Evolutionary conservation across 208 protist genomes (phyloP).

Genomic region (Phytomonas sp.): DNA sequence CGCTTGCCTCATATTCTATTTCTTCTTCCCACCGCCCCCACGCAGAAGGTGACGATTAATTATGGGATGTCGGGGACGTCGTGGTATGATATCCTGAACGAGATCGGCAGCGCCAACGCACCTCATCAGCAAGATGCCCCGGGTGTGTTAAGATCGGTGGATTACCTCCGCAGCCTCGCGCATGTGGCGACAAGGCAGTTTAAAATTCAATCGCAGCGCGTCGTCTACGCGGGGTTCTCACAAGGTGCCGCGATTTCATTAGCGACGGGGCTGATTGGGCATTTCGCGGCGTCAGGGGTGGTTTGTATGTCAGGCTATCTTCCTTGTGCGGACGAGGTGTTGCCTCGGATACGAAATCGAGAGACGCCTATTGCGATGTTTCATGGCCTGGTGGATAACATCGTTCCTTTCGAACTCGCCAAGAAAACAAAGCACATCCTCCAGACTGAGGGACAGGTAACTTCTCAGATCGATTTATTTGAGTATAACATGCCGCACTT

Average conservation of each 20-base stretch:
- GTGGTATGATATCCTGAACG: constrained; percentile 87
- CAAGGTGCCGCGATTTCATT: constrained; percentile 85
- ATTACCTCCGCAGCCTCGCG: constrained; percentile 68
- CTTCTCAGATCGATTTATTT: constrained; percentile 31
- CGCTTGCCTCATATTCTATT: constrained; percentile 84
- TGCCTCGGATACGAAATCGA: constrained; percentile 32
- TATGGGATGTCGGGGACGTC: constrained; percentile 72
- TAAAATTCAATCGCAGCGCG: constrained; percentile 53
- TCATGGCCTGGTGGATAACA: constrained; percentile 64
- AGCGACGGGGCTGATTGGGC: constrained; percentile 45
- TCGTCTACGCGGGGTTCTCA: constrained; percentile 89
- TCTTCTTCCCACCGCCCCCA: constrained; percentile 82
- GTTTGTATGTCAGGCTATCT: constrained; percentile 79
- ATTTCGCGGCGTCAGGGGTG: constrained; percentile 56
- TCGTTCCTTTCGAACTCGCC: constrained; percentile 61
- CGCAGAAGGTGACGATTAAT: constrained; percentile 84
- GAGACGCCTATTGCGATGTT: constrained; percentile 51
- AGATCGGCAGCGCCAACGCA: constrained; percentile 16
- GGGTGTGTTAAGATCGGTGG: constrained; percentile 42
- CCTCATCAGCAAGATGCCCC: constrained; percentile 27
- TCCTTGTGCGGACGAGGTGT: constrained; percentile 30
- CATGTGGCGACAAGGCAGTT: constrained; percentile 33
- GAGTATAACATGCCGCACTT: constrained; percentile 84
- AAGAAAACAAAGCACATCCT: constrained; percentile 35
- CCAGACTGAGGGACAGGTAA: constrained; percentile 24